Evolutionary conservation across 495 filamentous ascomycete species (phyloP), one percentile per base, ranked within the genome.

Genomic region (Filosporella fistucella): DNA sequence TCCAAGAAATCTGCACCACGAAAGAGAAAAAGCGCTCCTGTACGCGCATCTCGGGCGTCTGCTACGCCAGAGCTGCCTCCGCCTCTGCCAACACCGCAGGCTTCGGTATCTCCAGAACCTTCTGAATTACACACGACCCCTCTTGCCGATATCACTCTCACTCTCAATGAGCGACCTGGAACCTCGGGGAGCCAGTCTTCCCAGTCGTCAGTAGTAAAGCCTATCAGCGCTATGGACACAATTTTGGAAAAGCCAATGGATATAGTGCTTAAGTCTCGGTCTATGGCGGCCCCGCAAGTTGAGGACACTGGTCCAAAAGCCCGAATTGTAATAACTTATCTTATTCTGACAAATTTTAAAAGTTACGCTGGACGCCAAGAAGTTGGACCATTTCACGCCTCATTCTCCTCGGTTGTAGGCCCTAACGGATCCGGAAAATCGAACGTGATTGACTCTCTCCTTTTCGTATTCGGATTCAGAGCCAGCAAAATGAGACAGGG

Each of bases 401-500:
- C 93, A 0, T 98, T 98, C 64, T 96, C 94, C n/a, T 97, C 93
- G 0, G 93, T 98, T 12, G 93, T 98, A 32, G 93, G 93, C 3
- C 93, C 93, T 7, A 98, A 98, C 63, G 93, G 93, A 47, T 97
- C 94, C 16, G 93, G 93, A 35, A 98, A 98, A 64, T 97, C 93
- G 4, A 98, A 98, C 60, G 93, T 98, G 38, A 98, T 98, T 63
- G 93, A 98, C 66, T 95, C 93, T 7, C 69, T 98, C 29, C 82
- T 98, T 2, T 98, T 98, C 60, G 93, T 98, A 18, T 98, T 98
- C 56, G 93, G 93, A 33, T 98, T 98, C 69, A 84, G 93, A 40
- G 93, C 93, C 20, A 97, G 91, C 72, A 98, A 98, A 69, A 98
- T 98, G 93, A 76, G 93, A 59, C 93, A 98, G 64, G 94, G 93